Evolutionary conservation across 371 early-diverging fungal species (phyloP).

Genomic region (Rhizopus delemar): DNA sequence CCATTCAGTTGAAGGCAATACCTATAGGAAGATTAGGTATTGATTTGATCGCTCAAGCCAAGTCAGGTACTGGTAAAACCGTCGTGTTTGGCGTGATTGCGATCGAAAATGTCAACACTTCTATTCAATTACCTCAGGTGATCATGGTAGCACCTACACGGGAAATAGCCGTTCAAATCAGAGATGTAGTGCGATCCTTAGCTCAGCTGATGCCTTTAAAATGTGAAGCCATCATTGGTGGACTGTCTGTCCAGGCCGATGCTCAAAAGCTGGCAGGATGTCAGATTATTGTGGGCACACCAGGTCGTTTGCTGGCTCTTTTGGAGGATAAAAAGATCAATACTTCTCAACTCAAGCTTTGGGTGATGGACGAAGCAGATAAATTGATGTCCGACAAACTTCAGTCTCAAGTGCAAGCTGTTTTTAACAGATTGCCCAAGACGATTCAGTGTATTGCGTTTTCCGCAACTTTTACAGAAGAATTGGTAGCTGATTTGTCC

Average conservation of each 20-base stretch:
- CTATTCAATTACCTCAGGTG: conserved; percentile 35
- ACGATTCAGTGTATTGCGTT: conserved; percentile 63
- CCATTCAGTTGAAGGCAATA: conserved; percentile 89
- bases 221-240: conserved; percentile 88
- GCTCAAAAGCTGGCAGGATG: conserved; percentile 64
- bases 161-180: conserved; percentile 91
- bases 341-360: conserved; percentile 69
- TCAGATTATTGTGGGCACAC: conserved; percentile 89
- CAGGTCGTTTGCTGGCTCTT: conserved; percentile 85
- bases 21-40: conserved; percentile 76
- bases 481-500: conserved; percentile 40
- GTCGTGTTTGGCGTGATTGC: conserved; percentile 92
- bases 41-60: conserved; percentile 91
- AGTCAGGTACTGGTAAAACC: conserved; percentile 97
- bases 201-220: conserved; percentile 57
- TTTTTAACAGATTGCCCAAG: conserved; percentile 28
- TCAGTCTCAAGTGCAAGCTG: conserved; percentile 36
- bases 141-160: conserved; percentile 90
- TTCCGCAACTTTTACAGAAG: conserved; percentile 65
- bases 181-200: conserved; percentile 64
- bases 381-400: conserved; percentile 73
- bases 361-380: conserved; percentile 96
- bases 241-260: conserved; percentile 73
- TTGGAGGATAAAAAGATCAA: conserved; percentile 65
- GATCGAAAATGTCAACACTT: conserved; percentile 71